phyloP scores from a whole-genome alignment of 73 alveolate genomes.

The Paramecium octaurelia region DNA sequence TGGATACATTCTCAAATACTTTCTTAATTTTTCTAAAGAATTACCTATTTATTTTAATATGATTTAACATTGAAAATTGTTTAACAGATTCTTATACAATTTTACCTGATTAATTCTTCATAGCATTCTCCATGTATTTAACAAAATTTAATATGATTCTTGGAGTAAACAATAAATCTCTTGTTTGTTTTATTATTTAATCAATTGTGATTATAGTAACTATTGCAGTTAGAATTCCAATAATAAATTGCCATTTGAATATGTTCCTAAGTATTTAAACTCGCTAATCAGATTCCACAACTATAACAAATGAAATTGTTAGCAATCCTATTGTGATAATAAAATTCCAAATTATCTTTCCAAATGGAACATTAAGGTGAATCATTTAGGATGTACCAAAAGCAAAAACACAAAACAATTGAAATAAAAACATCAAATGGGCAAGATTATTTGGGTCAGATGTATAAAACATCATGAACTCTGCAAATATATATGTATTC shows the following conservation, averaged over 20 bases:
- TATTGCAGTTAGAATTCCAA: neutral
- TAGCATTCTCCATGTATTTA: neutral
- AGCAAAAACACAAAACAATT: neutral
- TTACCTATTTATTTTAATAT: neutral
- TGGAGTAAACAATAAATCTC: neutral
- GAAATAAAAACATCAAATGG: constrained; percentile 30
- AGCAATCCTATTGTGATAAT: neutral
- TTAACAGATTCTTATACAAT: neutral
- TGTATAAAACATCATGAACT: constrained; percentile 19
- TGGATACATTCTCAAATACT: neutral
- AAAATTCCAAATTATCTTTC: neutral
- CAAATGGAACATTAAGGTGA: neutral
- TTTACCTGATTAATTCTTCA: neutral
- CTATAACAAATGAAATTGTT: neutral
- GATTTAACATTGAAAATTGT: neutral
- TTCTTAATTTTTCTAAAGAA: neutral
- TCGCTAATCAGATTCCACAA: neutral
- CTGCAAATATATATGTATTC: neutral
- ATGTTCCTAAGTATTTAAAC: neutral
- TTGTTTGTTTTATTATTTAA: neutral
- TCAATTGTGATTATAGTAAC: neutral
- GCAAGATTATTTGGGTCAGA: neutral
- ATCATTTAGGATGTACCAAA: constrained; percentile 13
- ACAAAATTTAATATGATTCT: neutral
- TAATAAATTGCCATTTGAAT: constrained; percentile 31